Percentiles rank a stretch among this genome's conserved stretches.
Evolutionary conservation across 108 stramenopile species (phyloP).

Genomic region (Pseudonitzschia multistriata): DNA sequence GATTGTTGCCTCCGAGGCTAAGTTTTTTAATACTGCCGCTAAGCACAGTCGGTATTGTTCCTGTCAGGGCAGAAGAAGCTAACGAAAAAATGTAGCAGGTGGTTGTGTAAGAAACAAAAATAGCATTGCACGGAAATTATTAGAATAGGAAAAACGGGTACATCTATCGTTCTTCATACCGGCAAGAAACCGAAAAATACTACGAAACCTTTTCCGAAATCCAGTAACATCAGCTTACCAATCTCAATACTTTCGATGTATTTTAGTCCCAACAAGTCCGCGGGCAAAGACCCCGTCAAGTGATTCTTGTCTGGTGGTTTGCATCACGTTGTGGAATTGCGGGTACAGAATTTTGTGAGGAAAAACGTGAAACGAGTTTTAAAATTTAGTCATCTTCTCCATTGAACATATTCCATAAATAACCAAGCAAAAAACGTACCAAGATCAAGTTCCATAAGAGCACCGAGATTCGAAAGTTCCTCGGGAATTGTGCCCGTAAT

Average conservation of each 20-base stretch:
- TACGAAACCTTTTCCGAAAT: too few species aligned
- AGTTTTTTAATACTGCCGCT: background rate
- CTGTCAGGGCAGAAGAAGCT: background rate
- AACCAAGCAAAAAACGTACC: constrained; percentile 12
- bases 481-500: constrained; percentile 10
- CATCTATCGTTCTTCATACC: too few species aligned
- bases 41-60: background rate
- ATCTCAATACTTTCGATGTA: background rate
- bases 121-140: too few species aligned
- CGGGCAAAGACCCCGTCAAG: background rate
- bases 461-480: background rate
- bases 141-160: too few species aligned
- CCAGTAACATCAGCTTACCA: background rate
- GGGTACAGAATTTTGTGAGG: too few species aligned
- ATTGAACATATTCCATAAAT: too few species aligned
- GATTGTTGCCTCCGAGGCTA: background rate
- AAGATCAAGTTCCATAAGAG: background rate
- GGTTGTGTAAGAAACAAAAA: too few species aligned
- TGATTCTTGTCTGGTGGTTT: background rate
- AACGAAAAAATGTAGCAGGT: too few species aligned
- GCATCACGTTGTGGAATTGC: too few species aligned
- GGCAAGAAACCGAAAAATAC: too few species aligned
- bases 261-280: background rate
- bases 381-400: background rate
- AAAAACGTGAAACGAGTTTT: too few species aligned